Conservation (phyloP, 306 rosid genomes). For the Rosa chinensis region DNA sequence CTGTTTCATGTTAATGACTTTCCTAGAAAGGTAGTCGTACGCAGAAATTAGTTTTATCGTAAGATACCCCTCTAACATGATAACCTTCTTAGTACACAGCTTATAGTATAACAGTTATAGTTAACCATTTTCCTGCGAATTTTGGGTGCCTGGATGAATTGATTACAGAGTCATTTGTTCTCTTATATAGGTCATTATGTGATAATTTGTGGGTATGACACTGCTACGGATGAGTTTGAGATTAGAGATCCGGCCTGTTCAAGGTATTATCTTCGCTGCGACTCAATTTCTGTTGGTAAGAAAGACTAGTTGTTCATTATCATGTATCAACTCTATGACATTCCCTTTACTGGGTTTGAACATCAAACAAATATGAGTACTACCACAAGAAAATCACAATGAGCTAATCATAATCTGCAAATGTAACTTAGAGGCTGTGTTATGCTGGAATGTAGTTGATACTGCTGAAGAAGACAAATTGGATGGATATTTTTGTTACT, state of each 20-base stretch:
- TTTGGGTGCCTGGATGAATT: background rate
- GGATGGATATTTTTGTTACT: background rate
- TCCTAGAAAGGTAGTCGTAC: background rate
- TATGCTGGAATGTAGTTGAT: background rate
- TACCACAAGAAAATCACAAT: background rate
- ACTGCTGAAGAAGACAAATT: background rate
- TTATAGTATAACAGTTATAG: background rate
- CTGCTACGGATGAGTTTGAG: slow-evolving; percentile 86
- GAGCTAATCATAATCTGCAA: background rate
- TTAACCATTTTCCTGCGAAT: background rate
- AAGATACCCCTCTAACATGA: background rate
- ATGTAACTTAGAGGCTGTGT: background rate
- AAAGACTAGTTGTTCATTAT: background rate
- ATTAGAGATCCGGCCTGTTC: slow-evolving; percentile 95
- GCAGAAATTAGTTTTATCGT: background rate
- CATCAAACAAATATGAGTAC: background rate
- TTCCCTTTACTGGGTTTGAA: background rate
- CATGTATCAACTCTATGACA: background rate
- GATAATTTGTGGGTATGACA: slow-evolving; percentile 88
- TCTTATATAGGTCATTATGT: slow-evolving; percentile 78
- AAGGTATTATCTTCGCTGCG: slow-evolving; percentile 41
- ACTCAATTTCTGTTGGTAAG: background rate
- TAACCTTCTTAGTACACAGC: background rate
- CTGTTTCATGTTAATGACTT: slow-evolving; percentile 5
- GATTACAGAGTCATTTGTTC: slow-evolving; percentile 18